These are phyloP conservation scores for Fusarium sp. DNA, from an alignment of 2,329 filamentous ascomycete species.

Conservation along the genomic window DNA sequence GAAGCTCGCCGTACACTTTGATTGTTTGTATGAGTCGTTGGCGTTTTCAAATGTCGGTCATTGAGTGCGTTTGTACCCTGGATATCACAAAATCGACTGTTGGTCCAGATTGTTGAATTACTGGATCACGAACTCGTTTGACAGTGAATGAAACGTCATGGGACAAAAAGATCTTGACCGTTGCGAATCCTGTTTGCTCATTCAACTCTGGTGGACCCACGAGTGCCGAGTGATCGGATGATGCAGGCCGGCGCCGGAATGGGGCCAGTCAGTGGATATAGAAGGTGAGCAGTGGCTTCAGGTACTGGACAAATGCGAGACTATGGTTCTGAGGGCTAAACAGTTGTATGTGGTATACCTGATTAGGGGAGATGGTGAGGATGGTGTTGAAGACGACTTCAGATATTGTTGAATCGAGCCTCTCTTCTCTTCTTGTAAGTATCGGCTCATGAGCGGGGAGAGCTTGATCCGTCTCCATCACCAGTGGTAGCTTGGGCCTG, in stretches of 20 bases:
- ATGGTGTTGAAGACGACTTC: constrained; percentile 4
- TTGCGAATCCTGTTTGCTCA: constrained; percentile 41
- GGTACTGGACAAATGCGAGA: neutral
- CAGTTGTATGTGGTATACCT: neutral
- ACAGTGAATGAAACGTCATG: constrained; percentile 45
- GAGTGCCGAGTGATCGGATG: constrained; percentile 47
- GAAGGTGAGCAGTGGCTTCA: constrained; percentile 22
- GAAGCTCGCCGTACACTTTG: constrained; percentile 27
- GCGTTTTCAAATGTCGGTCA: constrained; percentile 4
- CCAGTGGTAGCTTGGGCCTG: constrained; percentile 28
- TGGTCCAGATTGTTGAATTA: constrained; percentile 32
- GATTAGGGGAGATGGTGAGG: neutral
- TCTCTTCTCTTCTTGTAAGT: constrained; percentile 15
- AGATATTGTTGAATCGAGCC: neutral
- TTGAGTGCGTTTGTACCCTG: constrained; percentile 15
- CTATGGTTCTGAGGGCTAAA: neutral
- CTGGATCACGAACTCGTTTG: constrained; percentile 39
- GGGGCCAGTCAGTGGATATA: constrained; percentile 37
- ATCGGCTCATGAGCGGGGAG: constrained; percentile 41
- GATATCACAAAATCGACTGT: constrained; percentile 15
- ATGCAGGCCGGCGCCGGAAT: constrained; percentile 47
- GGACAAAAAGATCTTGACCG: constrained; percentile 27
- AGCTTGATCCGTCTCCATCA: constrained; percentile 31
- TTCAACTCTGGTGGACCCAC: constrained; percentile 47
- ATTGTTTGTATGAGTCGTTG: constrained; percentile 9